Percentiles rank a stretch among this genome's conserved stretches.
Conservation (phyloP, 108 stramenopile genomes). For the Poteriospumella lacustris region DNA sequence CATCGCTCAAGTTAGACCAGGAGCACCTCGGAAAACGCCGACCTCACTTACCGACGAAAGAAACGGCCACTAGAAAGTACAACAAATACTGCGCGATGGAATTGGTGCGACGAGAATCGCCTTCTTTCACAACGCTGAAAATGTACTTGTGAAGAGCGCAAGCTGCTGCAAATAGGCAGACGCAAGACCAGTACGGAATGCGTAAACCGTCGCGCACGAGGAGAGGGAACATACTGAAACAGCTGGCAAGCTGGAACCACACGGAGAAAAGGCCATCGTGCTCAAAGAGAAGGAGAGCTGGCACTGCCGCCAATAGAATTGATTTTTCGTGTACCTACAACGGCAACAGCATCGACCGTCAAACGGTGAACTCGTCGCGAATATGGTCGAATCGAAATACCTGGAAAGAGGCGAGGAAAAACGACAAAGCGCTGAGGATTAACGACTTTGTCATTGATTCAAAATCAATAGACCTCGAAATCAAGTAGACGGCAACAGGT, state of each 20-base stretch:
- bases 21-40: background rate
- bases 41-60: slow-evolving; percentile 5
- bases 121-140: too few relatives aligned
- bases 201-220: slow-evolving; percentile 1
- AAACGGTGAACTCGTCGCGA: too few relatives aligned
- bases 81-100: too few relatives aligned
- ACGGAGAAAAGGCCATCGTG: slow-evolving; percentile 31
- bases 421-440: slow-evolving; percentile 63
- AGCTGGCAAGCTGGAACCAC: slow-evolving; percentile 15
- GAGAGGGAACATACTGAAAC: background rate
- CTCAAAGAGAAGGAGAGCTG: slow-evolving; percentile 53
- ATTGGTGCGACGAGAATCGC: too few relatives aligned
- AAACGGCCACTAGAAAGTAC: background rate
- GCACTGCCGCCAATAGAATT: slow-evolving; percentile 72
- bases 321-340: slow-evolving; percentile 76
- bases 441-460: slow-evolving; percentile 31
- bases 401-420: slow-evolving; percentile 87
- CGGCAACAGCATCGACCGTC: too few relatives aligned
- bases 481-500: slow-evolving; percentile 30
- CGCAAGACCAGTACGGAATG: slow-evolving; percentile 15
- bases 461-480: slow-evolving; percentile 27
- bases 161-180: too few relatives aligned
- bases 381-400: too few relatives aligned
- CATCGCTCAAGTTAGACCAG: too few relatives aligned
- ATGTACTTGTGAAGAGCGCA: too few relatives aligned